These are phyloP conservation scores for Mucor racemosus DNA, from an alignment of 371 early-diverging fungal species.

Conservation along the genomic window DNA sequence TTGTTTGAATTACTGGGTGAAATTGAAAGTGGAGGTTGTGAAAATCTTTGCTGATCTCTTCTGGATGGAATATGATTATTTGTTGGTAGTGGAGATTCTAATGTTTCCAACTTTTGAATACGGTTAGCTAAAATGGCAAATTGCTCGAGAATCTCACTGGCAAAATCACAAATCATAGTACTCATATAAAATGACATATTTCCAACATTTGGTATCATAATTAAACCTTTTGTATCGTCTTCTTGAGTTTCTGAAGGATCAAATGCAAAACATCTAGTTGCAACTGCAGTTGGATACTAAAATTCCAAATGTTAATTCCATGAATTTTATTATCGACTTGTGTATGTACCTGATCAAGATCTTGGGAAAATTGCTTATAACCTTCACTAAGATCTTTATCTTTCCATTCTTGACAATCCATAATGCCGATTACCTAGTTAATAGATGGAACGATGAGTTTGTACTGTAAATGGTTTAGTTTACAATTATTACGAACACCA, in stretches of 20 bases:
- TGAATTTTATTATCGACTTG: too few species aligned
- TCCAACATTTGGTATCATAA: slow-evolving; percentile 84
- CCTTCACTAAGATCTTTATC: slow-evolving; percentile 67
- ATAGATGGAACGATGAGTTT: too few species aligned
- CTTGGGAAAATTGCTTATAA: slow-evolving; percentile 59
- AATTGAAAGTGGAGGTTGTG: slow-evolving; percentile 7
- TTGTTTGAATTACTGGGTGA: background rate
- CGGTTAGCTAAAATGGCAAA: slow-evolving; percentile 41
- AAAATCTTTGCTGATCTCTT: background rate
- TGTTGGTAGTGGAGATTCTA: slow-evolving; percentile 42
- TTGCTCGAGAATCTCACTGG: slow-evolving; percentile 69
- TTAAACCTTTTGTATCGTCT: slow-evolving; percentile 76
- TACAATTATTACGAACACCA: slow-evolving; percentile 56
- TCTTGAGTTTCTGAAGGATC: slow-evolving; percentile 77
- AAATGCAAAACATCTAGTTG: slow-evolving; percentile 83
- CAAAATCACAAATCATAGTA: slow-evolving; percentile 78
- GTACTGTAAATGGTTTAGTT: too few species aligned
- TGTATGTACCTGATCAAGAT: background rate
- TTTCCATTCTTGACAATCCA: slow-evolving; percentile 81
- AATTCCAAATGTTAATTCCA: too few species aligned
- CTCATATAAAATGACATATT: slow-evolving; percentile 78
- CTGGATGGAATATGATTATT: background rate
- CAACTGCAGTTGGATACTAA: slow-evolving; percentile 77
- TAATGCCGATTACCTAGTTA: slow-evolving; percentile 75
- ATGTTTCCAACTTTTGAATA: slow-evolving; percentile 34